A percentile compares a stretch with the other conserved stretches of the same genome.
Conservation (phyloP, 306 rosid genomes). For the Trifolium pratense region DNA sequence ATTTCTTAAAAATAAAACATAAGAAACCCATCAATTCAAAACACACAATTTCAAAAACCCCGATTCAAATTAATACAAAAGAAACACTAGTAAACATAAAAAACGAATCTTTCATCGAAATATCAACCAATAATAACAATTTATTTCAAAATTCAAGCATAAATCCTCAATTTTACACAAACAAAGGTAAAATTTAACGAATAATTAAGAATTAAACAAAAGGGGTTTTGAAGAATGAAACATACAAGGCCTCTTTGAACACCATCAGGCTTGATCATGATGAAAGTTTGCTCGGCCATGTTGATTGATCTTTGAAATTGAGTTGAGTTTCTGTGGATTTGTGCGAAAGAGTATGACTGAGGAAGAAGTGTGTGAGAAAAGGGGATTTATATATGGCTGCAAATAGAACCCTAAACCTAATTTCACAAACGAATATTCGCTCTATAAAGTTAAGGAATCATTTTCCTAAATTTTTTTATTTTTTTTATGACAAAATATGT, state of each 20-base stretch:
- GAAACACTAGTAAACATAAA: background rate
- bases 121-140: background rate
- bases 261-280: conserved; percentile 95
- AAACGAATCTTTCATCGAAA: background rate
- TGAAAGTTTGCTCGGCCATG: conserved; percentile 80
- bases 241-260: conserved; percentile 87
- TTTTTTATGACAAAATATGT: background rate
- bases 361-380: background rate
- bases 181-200: background rate
- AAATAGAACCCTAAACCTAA: conserved; percentile 39
- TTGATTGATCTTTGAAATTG: conserved; percentile 24
- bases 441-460: background rate
- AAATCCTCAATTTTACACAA: background rate
- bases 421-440: conserved; percentile 45
- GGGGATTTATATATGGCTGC: conserved; percentile 33
- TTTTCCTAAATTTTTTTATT: background rate
- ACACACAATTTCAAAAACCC: background rate
- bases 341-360: background rate
- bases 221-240: background rate
- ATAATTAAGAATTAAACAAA: background rate
- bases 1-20: background rate
- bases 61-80: background rate
- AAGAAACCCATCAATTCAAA: background rate
- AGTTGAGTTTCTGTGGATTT: background rate
- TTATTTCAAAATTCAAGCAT: background rate